Evolutionary conservation across 2,329 filamentous ascomycete species (phyloP), one percentile per base, ranked within the genome.

Genomic region (Cryphonectria carpinicola): DNA sequence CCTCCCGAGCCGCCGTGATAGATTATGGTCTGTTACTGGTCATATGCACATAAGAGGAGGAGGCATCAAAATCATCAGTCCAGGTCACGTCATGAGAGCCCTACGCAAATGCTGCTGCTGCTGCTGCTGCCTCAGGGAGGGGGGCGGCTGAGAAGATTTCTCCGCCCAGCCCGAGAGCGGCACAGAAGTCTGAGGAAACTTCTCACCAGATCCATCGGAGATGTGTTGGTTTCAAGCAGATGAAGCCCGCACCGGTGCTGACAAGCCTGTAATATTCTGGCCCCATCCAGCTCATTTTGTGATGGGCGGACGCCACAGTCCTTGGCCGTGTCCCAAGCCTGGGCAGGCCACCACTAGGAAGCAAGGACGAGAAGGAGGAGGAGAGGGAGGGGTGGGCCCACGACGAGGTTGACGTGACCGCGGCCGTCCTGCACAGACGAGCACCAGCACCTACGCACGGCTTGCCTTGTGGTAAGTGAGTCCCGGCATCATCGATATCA

Each of bases 281-380:
- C 58, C 58, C 58, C 58, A 37, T 61, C 58, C 32, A 14, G 58
- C 58, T 61, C 58, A 61, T 61, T 61, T 61, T 61, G 32, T 61
- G 25, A 19, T 61, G 58, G 58, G 58, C 58, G 32, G 58, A 39
- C 35, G 58, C 58, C 58, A 61, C 58, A 19, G 58, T 22, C 58
- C 58, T 61, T 61, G 58, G 35, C 58, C 58, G 35, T 28, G 25
- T 58, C 14, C 1, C 25, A 58, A 14, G 54, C 13, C 28, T 14
- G 19, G 54, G 25, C 54, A 32, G 54, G 54, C 54, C 54, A 19
- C 54, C 25, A 32, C 46, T n/a, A 22, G 22, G 46, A n/a, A 49
- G 46, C 46, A 49, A 49, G 46, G 46, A 28, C 28, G 28, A 49
- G 37, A 7, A 39, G 37, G 37, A 37, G 10, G 37, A 46, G 43